Evolutionary conservation across 1,139 yeast species (phyloP), one percentile per base, ranked within the genome.

Genomic region (Hanseniaspora gamundiae): DNA sequence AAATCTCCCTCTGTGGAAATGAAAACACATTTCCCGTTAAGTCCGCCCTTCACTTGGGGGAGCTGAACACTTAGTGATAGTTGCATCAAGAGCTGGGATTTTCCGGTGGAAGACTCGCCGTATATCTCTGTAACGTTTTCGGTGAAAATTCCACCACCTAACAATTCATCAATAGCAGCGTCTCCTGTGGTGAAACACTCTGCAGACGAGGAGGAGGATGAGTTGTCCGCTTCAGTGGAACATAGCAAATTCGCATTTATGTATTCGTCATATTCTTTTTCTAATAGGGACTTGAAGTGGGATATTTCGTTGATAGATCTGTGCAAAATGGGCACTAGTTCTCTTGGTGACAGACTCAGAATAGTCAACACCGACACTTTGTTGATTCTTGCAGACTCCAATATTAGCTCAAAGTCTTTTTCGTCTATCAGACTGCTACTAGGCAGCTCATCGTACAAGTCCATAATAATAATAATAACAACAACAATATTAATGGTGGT

Each of bases 91-190:
- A 87, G 62, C 52, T 86, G 93, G 0, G 95, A 79, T 58, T 87
- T 87, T 0, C 95, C 96, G 2, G 83, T 73, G 0, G 94, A 85
- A 48, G 93, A 78, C 35, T 80, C 83, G 0, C 97, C 97, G 52
- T 78, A 79, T 2, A 88, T 59, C 61, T 88, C 97, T 0, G 93
- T 81, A 2, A 88, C 62, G 38, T 74, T 69, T 2, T 87, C 80
- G 0, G 74, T 52, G 0, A 74, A 76, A 3, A 87, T 68, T 0
- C 96, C 95, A 1, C 91, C 91, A 26, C 73, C 71, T 14, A 87
- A 59, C 2, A 67, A 54, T 9, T 52, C 53, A 58, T 87, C 95
- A 1, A 88, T 52, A 2, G 54, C 52, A 0, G 61, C 59, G 49
- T 80, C 74, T 0, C 94, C 94, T 0, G 91, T 77, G 1, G 80